Percentiles rank a stretch among this genome's conserved stretches.
phyloP scores from a whole-genome alignment of 176 grass and related monocot genomes.

The Eragrostis nindensis region DNA sequence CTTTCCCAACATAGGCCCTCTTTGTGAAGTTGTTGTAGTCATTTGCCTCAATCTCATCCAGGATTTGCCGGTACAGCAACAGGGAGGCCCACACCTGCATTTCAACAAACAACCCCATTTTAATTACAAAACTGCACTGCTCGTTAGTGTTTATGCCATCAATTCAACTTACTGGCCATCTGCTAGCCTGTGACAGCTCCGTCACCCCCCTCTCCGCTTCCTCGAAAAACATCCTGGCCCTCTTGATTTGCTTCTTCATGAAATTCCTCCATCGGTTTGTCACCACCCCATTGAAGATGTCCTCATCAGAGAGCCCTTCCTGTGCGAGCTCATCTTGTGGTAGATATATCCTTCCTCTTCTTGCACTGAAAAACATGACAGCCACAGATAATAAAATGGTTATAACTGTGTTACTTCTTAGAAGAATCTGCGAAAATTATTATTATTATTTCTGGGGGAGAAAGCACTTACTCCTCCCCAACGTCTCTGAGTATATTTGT shows the following conservation, averaged over 20 bases:
- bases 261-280: constrained; percentile 74
- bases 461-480: constrained; percentile 88
- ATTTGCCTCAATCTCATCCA: constrained; percentile 94
- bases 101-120: neutral
- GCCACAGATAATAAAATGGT: neutral
- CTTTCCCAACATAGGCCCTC: constrained; percentile 88
- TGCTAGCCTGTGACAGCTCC: constrained; percentile 79
- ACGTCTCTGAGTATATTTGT: constrained; percentile 91
- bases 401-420: neutral
- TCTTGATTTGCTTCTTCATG: constrained; percentile 94
- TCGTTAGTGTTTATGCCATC: neutral
- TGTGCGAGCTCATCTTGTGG: constrained; percentile 82
- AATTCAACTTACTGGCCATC: constrained; percentile 74
- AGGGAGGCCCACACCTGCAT: constrained; percentile 91
- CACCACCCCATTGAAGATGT: constrained; percentile 78
- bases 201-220: constrained; percentile 87
- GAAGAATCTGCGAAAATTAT: neutral
- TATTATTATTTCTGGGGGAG: neutral
- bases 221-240: constrained; percentile 83
- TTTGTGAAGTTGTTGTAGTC: constrained; percentile 95
- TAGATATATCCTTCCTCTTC: constrained; percentile 90
- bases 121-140: neutral
- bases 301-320: constrained; percentile 75
- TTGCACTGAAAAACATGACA: constrained; percentile 39
- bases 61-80: constrained; percentile 74